Conservation (phyloP, 305 asterid species). For the Solanum hybrid region DNA sequence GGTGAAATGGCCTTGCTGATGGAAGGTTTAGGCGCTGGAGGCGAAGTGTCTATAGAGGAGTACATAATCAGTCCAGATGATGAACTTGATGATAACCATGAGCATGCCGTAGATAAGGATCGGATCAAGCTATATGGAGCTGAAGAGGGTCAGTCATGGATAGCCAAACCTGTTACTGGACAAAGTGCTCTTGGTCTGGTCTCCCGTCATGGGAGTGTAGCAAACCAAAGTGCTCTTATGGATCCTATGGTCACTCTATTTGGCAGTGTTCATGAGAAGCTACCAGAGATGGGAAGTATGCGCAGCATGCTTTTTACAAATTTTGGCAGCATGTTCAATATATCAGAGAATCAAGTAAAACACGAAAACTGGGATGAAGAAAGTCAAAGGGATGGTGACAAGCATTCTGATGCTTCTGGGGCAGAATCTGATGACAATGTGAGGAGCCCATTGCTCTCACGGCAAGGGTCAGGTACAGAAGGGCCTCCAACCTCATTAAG, state of each 20-base stretch:
- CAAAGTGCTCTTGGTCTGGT: conserved; percentile 55
- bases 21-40: conserved; percentile 81
- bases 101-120: conserved; percentile 47
- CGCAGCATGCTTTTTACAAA: conserved; percentile 69
- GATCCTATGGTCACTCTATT: conserved; percentile 88
- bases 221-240: conserved; percentile 38
- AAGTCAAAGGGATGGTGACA: conserved; percentile 33
- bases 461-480: conserved; percentile 40
- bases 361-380: conserved; percentile 76
- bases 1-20: conserved; percentile 92
- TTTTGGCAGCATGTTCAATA: conserved; percentile 74
- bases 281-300: conserved; percentile 68
- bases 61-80: conserved; percentile 67
- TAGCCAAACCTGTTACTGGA: conserved; percentile 74
- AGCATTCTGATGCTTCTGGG: conserved; percentile 37
- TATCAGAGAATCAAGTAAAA: conserved; percentile 33
- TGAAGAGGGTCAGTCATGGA: conserved; percentile 87
- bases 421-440: conserved; percentile 68
- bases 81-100: conserved; percentile 47
- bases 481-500: conserved; percentile 10
- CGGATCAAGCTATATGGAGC: conserved; percentile 80
- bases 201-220: conserved; percentile 72
- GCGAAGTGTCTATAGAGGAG: conserved; percentile 73
- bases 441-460: conserved; percentile 71
- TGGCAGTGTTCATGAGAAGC: conserved; percentile 76